Percentiles rank a stretch among this genome's conserved stretches.
These are phyloP conservation scores for Salix dunnii DNA, from an alignment of 345 rosid species.

Conservation along the genomic window DNA sequence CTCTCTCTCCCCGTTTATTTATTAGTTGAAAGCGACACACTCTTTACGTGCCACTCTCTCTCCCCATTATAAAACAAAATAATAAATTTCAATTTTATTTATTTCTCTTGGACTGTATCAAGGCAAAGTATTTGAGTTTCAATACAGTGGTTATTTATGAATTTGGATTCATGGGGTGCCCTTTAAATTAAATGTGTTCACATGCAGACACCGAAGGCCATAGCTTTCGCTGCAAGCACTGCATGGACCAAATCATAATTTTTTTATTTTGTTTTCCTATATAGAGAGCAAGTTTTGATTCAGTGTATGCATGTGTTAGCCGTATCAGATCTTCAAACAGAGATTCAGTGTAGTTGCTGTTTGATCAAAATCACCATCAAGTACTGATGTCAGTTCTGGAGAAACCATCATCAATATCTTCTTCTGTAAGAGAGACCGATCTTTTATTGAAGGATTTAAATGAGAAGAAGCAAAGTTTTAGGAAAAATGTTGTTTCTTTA, in stretches of 20 bases:
- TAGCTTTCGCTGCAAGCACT: slow-evolving; percentile 23
- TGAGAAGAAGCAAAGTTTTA: slow-evolving; percentile 85
- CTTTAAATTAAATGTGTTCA: slow-evolving; percentile 33
- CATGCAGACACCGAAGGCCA: slow-evolving; percentile 38
- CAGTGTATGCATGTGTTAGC: slow-evolving; percentile 6
- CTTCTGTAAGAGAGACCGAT: slow-evolving; percentile 48
- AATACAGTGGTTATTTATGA: not conserved
- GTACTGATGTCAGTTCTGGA: slow-evolving; percentile 40
- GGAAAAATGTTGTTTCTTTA: slow-evolving; percentile 75
- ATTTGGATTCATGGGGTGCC: not conserved
- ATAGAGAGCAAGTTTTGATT: not conserved
- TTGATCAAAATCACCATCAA: slow-evolving; percentile 9
- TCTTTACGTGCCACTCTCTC: slow-evolving; percentile 25
- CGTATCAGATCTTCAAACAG: slow-evolving; percentile 1
- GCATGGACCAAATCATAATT: not conserved
- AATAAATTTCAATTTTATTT: not conserved
- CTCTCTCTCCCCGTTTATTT: slow-evolving; percentile 5
- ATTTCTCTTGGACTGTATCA: slow-evolving; percentile 15
- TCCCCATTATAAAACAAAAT: slow-evolving; percentile 11
- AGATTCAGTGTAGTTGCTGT: not conserved
- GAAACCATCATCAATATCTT: slow-evolving; percentile 17
- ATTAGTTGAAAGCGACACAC: slow-evolving; percentile 19
- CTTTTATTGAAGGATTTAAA: slow-evolving; percentile 79
- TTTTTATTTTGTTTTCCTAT: not conserved
- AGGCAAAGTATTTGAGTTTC: not conserved